Evolutionary conservation across 306 rosid species (phyloP).

Genomic region (Begonia peltatifolia): DNA sequence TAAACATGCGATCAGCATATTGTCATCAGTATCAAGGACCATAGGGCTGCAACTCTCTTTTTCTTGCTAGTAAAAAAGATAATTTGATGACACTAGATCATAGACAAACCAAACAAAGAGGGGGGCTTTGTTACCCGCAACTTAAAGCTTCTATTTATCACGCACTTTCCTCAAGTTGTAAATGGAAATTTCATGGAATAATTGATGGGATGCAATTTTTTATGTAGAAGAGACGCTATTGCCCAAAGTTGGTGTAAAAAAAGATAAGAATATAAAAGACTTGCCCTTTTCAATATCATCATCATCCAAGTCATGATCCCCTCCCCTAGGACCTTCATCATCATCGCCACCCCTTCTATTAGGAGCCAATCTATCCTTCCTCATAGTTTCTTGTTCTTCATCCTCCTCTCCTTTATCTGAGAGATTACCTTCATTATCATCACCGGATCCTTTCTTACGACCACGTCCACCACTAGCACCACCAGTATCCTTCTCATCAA

Average conservation of each 20-base stretch:
- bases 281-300: slow-evolving; percentile 76
- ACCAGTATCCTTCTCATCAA: slow-evolving; percentile 58
- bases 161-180: no score
- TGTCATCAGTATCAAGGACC: no score
- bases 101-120: no score
- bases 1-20: no score
- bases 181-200: no score
- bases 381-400: slow-evolving; percentile 70
- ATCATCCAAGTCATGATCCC: slow-evolving; percentile 67
- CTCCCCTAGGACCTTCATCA: slow-evolving; percentile 68
- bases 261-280: slow-evolving; percentile 2
- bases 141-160: no score
- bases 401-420: slow-evolving; percentile 95
- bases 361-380: slow-evolving; percentile 62
- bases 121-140: no score
- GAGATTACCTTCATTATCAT: slow-evolving; percentile 58
- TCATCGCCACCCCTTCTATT: slow-evolving; percentile 50
- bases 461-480: slow-evolving; percentile 26
- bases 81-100: no score
- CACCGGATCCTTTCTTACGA: slow-evolving; percentile 35
- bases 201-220: no score
- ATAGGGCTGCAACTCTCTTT: no score
- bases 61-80: no score
- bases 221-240: no score
- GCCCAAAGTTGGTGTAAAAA: neutral